phyloP scores from a whole-genome alignment of 1,139 yeast genomes.

The Yamadazyma atmosphaerica region DNA sequence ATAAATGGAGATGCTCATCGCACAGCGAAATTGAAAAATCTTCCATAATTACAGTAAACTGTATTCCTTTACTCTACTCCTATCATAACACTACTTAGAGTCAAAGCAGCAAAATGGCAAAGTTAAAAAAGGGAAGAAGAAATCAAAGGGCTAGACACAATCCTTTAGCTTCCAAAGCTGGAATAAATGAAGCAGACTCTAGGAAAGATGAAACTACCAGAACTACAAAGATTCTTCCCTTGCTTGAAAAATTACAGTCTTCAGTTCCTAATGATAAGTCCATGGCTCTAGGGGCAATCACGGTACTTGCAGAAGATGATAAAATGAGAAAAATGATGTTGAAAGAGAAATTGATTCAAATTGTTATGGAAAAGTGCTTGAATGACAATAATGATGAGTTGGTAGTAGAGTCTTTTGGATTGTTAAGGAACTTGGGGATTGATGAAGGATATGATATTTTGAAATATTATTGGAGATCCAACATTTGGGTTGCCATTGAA shows the following conservation, averaged over 20 bases:
- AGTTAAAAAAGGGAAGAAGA: conserved; percentile 70
- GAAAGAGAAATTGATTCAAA: conserved; percentile 67
- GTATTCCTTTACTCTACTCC: no score
- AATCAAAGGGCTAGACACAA: conserved; percentile 54
- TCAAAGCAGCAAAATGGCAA: conserved; percentile 61
- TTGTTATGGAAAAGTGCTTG: conserved; percentile 62
- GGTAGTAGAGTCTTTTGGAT: conserved; percentile 76
- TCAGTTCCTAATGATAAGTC: conserved; percentile 70
- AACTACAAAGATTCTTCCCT: conserved; percentile 62
- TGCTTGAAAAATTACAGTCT: conserved; percentile 64
- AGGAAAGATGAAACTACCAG: conserved; percentile 50
- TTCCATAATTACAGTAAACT: no score
- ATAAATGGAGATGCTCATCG: background rate
- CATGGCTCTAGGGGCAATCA: conserved; percentile 74
- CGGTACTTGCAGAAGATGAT: conserved; percentile 69
- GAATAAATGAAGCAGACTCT: conserved; percentile 18
- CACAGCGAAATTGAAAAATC: background rate
- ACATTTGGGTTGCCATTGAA: conserved; percentile 65
- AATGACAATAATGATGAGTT: conserved; percentile 72
- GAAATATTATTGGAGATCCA: conserved; percentile 72
- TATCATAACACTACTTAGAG: no score
- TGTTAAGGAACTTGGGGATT: conserved; percentile 73
- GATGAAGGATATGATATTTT: conserved; percentile 92
- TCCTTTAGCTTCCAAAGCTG: conserved; percentile 26
- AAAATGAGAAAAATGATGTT: conserved; percentile 61